A percentile compares a stretch with the other conserved stretches of the same genome.
Evolutionary conservation across 1,139 yeast species (phyloP).

Genomic region (Hansenula sp.): DNA sequence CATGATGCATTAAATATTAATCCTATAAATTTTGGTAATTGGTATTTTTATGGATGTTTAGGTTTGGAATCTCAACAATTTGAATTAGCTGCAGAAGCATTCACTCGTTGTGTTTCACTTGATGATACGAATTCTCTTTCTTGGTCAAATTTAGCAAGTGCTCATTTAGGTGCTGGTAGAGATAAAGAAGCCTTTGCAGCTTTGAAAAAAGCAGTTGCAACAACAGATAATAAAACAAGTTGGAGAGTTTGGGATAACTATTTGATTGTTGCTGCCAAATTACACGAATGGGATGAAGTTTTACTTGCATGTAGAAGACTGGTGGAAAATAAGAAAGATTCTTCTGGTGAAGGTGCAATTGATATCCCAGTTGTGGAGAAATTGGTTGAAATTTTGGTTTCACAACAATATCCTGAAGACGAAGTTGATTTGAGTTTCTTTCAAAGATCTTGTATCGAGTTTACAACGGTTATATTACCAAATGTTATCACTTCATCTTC

Average conservation of each 20-base stretch:
- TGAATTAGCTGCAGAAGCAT: constrained; percentile 86
- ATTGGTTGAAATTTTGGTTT: constrained; percentile 59
- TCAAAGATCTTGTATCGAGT: constrained; percentile 65
- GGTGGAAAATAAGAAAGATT: constrained; percentile 47
- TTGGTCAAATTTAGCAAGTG: constrained; percentile 93
- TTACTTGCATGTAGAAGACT: constrained; percentile 65
- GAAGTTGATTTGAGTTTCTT: constrained; percentile 44
- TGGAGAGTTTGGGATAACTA: constrained; percentile 94
- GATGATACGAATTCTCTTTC: constrained; percentile 81
- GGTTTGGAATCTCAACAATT: constrained; percentile 73
- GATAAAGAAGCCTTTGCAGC: constrained; percentile 79
- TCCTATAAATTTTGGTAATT: constrained; percentile 77
- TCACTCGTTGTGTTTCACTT: constrained; percentile 82
- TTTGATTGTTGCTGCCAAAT: constrained; percentile 72
- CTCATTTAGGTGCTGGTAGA: constrained; percentile 63
- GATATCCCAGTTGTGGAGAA: constrained; percentile 77
- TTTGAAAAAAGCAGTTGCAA: constrained; percentile 69
- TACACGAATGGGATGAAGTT: constrained; percentile 86
- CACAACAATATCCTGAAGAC: constrained; percentile 45
- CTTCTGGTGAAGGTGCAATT: constrained; percentile 57
- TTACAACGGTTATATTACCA: constrained; percentile 65
- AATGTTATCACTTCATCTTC: constrained; percentile 64
- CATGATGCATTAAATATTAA: constrained; percentile 69
- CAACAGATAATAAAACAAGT: constrained; percentile 61
- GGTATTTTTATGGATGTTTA: constrained; percentile 92